phyloP scores from a whole-genome alignment of 2,329 filamentous ascomycete genomes.

The Aspergillus ruber region DNA sequence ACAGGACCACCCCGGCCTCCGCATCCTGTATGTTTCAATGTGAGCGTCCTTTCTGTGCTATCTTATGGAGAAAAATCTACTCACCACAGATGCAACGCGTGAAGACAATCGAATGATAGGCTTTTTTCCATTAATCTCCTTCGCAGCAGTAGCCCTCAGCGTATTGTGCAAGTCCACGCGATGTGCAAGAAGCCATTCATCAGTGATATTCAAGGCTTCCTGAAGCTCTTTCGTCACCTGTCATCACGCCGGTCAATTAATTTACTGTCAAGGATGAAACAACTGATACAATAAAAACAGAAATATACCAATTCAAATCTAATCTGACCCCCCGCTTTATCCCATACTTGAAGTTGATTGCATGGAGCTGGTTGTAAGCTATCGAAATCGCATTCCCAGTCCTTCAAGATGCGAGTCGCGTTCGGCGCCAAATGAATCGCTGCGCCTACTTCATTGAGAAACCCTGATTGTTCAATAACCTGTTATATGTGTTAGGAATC shows the following conservation, averaged over 20 bases:
- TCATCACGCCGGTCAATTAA: too few relatives aligned
- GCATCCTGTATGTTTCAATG: slow-evolving; percentile 8
- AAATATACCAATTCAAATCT: slow-evolving; percentile 1
- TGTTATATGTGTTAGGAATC: neutral
- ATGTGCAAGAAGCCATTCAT: slow-evolving; percentile 21
- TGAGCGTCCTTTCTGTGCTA: too few relatives aligned
- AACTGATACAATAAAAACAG: neutral
- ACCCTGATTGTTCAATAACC: slow-evolving; percentile 23
- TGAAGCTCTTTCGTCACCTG: slow-evolving; percentile 9
- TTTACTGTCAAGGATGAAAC: too few relatives aligned
- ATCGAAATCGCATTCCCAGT: slow-evolving; percentile 21
- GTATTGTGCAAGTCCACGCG: slow-evolving; percentile 35
- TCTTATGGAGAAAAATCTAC: slow-evolving; percentile 5
- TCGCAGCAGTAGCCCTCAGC: slow-evolving; percentile 22
- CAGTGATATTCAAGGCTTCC: slow-evolving; percentile 2
- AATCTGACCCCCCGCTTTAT: slow-evolving; percentile 1
- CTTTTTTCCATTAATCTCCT: slow-evolving; percentile 11
- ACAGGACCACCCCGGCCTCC: slow-evolving; percentile 18
- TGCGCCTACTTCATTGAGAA: slow-evolving; percentile 28
- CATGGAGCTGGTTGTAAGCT: slow-evolving; percentile 10
- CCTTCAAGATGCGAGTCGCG: slow-evolving; percentile 20
- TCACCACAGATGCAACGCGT: slow-evolving; percentile 18
- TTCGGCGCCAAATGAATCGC: slow-evolving; percentile 28
- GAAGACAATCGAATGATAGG: slow-evolving; percentile 13
- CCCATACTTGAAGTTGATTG: slow-evolving; percentile 8